These are phyloP conservation scores for Lanmaoa pseudosensibilis DNA, from an alignment of 768 basidiomycete species.

Conservation along the genomic window DNA sequence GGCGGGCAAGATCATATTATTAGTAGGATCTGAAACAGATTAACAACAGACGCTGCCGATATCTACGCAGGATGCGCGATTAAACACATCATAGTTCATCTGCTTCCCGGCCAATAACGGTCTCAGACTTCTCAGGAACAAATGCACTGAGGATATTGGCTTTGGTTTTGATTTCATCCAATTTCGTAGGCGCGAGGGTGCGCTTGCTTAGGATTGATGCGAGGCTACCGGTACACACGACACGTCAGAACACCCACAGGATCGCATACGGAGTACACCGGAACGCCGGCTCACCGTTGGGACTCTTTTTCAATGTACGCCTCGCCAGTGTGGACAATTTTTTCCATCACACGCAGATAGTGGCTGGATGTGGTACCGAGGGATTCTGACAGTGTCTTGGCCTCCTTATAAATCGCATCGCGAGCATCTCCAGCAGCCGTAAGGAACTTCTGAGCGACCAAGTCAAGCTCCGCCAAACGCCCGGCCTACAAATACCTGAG, in stretches of 20 bases:
- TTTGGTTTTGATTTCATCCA: conserved; percentile 94
- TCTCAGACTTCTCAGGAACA: conserved; percentile 37
- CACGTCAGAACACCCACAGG: conserved; percentile 6
- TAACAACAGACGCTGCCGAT: conserved; percentile 15
- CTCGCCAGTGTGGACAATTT: conserved; percentile 67
- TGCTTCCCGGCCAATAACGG: conserved; percentile 29
- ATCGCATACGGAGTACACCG: background rate
- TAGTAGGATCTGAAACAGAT: conserved; percentile 15
- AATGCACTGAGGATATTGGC: conserved; percentile 81
- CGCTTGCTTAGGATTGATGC: conserved; percentile 76
- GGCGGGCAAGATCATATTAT: conserved; percentile 14
- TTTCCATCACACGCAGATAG: conserved; percentile 91
- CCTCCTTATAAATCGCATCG: conserved; percentile 64
- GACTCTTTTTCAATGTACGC: conserved; percentile 84
- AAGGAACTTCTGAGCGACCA: conserved; percentile 74
- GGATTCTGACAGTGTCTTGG: conserved; percentile 47
- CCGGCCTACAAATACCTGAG: conserved; percentile 61
- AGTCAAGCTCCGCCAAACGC: conserved; percentile 73
- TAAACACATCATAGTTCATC: conserved; percentile 45
- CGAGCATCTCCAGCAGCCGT: conserved; percentile 55
- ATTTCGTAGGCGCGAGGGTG: conserved; percentile 70
- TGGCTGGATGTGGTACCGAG: conserved; percentile 61
- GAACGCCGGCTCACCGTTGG: conserved; percentile 57
- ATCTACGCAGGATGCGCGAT: conserved; percentile 10
- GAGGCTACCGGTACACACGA: conserved; percentile 46